These are phyloP conservation scores for Rostrohypoxylon terebratum DNA, from an alignment of 495 filamentous ascomycete genomes.

Conservation along the genomic window DNA sequence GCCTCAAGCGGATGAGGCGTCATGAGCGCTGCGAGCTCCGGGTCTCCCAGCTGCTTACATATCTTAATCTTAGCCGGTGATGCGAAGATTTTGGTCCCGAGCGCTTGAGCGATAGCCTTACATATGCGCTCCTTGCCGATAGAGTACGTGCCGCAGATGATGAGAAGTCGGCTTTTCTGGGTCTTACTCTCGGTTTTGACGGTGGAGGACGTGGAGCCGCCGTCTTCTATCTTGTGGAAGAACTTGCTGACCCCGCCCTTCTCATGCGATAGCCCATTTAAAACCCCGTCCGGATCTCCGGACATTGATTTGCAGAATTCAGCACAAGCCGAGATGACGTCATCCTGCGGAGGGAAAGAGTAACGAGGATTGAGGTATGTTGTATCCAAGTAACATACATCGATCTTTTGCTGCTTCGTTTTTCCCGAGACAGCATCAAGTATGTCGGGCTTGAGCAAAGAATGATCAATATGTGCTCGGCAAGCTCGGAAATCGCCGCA, in stretches of 20 bases:
- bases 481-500: conserved; percentile 97
- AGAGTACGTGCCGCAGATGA: conserved; percentile 95
- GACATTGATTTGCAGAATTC: conserved; percentile 81
- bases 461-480: conserved; percentile 85
- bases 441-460: conserved; percentile 79
- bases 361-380: conserved; percentile 97
- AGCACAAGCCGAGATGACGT: conserved; percentile 87
- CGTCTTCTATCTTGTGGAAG: conserved; percentile 49
- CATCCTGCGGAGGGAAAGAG: conserved; percentile 88
- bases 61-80: conserved; percentile 82
- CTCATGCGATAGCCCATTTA: conserved; percentile 37
- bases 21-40: conserved; percentile 78
- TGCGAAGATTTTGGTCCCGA: conserved; percentile 91
- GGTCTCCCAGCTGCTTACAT: conserved; percentile 86
- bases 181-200: conserved; percentile 23
- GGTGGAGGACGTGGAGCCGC: conserved; percentile 12
- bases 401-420: conserved; percentile 83
- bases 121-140: conserved; percentile 99
- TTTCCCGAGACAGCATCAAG: conserved; percentile 75
- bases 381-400: conserved; percentile 96
- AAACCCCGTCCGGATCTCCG: conserved; percentile 49
- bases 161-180: conserved; percentile 71
- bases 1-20: conserved; percentile 84
- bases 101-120: conserved; percentile 86
- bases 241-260: conserved; percentile 58